These are phyloP conservation scores for Zhuliangozyma blackwelliae DNA, from an alignment of 1,139 yeast genomes.

Conservation along the genomic window DNA sequence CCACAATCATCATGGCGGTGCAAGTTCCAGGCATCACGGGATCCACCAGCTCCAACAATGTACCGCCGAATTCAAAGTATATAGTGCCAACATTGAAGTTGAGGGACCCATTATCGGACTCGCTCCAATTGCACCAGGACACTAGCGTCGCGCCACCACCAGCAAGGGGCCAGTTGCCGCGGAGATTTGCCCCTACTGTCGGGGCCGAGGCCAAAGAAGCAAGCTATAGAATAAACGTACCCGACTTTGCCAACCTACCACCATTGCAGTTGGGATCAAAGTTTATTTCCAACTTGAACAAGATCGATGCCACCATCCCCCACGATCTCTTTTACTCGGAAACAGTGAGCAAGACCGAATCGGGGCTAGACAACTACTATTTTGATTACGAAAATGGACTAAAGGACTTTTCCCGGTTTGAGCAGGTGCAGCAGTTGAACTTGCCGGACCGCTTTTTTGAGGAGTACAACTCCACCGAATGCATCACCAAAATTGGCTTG, in stretches of 20 bases:
- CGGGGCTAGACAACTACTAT: slow-evolving; percentile 43
- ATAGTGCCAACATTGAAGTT: slow-evolving; percentile 35
- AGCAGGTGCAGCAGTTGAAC: slow-evolving; percentile 59
- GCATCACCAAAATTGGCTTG: slow-evolving; percentile 74
- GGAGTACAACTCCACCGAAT: slow-evolving; percentile 66
- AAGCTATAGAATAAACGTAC: slow-evolving; percentile 41
- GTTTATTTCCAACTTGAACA: slow-evolving; percentile 42
- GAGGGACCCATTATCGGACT: slow-evolving; percentile 24
- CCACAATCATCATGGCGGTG: slow-evolving; percentile 6
- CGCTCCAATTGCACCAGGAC: slow-evolving; percentile 38
- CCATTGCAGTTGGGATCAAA: slow-evolving; percentile 43
- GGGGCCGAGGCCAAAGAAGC: slow-evolving; percentile 37
- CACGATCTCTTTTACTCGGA: slow-evolving; percentile 41
- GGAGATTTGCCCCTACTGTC: slow-evolving; percentile 35
- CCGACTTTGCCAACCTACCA: slow-evolving; percentile 40
- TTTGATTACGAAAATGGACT: slow-evolving; percentile 39
- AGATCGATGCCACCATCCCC: slow-evolving; percentile 45
- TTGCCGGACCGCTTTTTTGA: slow-evolving; percentile 83
- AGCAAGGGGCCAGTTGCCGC: slow-evolving; percentile 22
- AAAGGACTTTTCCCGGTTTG: slow-evolving; percentile 70
- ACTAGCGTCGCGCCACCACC: slow-evolving; percentile 11
- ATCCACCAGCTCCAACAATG: neutral
- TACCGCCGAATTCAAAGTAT: slow-evolving; percentile 15
- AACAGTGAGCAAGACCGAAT: slow-evolving; percentile 31
- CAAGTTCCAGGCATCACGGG: slow-evolving; percentile 6